Evolutionary conservation across 2,329 filamentous ascomycete genomes (phyloP).

Genomic region (Iodosphaeria phyllophila): DNA sequence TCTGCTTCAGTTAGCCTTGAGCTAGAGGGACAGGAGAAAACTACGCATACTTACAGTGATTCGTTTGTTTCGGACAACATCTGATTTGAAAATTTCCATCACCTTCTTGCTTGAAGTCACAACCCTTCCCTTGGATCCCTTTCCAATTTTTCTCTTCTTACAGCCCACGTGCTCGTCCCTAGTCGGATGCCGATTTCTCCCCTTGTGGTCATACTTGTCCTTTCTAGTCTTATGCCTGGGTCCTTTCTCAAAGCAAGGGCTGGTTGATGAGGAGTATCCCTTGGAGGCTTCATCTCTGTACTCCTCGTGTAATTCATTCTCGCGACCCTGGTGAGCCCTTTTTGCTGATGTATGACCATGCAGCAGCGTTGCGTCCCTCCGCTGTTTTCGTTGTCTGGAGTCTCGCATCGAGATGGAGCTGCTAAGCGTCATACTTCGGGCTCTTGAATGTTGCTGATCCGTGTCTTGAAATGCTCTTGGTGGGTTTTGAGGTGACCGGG

Average conservation of each 20-base stretch:
- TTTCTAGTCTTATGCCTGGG: constrained; percentile 35
- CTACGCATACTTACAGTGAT: constrained; percentile 26
- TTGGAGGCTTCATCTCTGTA: constrained; percentile 1
- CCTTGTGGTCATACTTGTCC: constrained; percentile 32
- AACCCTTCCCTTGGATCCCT: constrained; percentile 10
- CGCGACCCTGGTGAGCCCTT: neutral
- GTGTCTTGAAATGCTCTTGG: too few species aligned
- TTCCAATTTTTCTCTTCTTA: constrained; percentile 6
- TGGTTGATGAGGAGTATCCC: constrained; percentile 6
- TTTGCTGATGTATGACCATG: neutral
- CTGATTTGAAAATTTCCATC: constrained; percentile 35
- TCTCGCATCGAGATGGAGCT: too few species aligned
- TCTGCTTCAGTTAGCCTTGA: constrained; percentile 15
- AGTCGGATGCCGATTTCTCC: constrained; percentile 7
- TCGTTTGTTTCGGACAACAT: constrained; percentile 29
- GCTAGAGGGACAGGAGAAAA: constrained; percentile 8
- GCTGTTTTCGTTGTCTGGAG: neutral
- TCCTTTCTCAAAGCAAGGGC: constrained; percentile 24
- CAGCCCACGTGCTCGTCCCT: constrained; percentile 3
- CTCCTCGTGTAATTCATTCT: neutral
- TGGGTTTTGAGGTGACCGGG: too few species aligned
- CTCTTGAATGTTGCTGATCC: too few species aligned
- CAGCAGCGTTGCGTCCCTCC: neutral
- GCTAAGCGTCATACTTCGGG: too few species aligned
- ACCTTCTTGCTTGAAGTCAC: constrained; percentile 24